Evolutionary conservation across 345 rosid genomes (phyloP), one percentile per base, ranked within the genome.

Genomic region (Arabidopsis suecica): DNA sequence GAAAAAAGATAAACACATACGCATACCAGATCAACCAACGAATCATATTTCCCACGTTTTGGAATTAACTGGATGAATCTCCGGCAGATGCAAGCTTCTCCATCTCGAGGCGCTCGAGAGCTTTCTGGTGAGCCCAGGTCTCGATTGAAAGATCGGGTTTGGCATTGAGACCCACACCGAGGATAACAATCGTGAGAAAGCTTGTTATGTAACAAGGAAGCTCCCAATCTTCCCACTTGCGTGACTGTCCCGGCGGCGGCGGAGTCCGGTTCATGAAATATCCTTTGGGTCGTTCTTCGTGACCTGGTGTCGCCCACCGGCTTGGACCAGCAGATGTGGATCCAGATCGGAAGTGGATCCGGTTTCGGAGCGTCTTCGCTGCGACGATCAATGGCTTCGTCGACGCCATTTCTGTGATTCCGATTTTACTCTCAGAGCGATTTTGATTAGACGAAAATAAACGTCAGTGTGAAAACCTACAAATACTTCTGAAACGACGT

Each of bases 201-300:
- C 98, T 91, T 37, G 97, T 89, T 81, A 93, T 54, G 87, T 93
- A 93, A 88, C 97, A 91, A 11, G 98, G 97, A 5, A 93, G 88
- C 88, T 93, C 97, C 98, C 98, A 93, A 73, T 93, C 98, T 76
- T 93, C 98, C 97, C 98, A 93, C 40, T 89, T 89, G 18, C 98
- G 96, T 0, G 91, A 72, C 79, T 89, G 87, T 22, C 96, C 97
- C 0, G 89, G 86, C 42, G 88, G 84, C 10, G 76, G 82, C 5
- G 97, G 97, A 7, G 88, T 75, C 51, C 91, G 78, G 82, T 89
- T 91, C 82, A 93, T 81, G 48, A 88, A 84, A 83, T 91, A 88
- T 2, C 98, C 96, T 69, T 91, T 93, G 9, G 98, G 96, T n/a
- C 74, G 86, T 76, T 89, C 97, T 75, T 93, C 93, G 79, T 93